These are phyloP conservation scores for Aureobasidium sp. DNA, from an alignment of 2,329 filamentous ascomycete species.

Conservation along the genomic window DNA sequence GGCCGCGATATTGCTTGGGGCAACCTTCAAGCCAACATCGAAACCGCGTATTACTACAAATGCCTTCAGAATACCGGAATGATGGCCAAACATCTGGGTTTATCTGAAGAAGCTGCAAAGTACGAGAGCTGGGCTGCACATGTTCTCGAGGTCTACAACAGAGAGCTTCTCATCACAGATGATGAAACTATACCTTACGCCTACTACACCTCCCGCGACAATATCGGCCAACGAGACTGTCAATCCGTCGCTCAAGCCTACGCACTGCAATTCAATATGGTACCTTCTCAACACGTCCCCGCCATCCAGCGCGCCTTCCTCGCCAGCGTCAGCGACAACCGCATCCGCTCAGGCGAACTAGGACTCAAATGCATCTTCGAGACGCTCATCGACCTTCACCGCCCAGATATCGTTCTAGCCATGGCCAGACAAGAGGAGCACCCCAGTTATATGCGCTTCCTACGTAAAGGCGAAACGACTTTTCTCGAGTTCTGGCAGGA, in stretches of 20 bases:
- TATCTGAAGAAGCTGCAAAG: slow-evolving; percentile 19
- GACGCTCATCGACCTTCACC: slow-evolving; percentile 32
- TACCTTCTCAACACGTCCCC: slow-evolving; percentile 20
- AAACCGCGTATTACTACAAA: slow-evolving; percentile 37
- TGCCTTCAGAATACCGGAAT: slow-evolving; percentile 30
- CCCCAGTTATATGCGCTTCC: slow-evolving; percentile 41
- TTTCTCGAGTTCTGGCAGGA: slow-evolving; percentile 39
- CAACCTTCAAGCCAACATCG: slow-evolving; percentile 38
- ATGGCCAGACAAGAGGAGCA: slow-evolving; percentile 42
- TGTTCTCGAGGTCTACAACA: slow-evolving; percentile 28
- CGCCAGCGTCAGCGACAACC: slow-evolving; percentile 21
- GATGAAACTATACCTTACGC: slow-evolving; percentile 26
- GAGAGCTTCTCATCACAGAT: slow-evolving; percentile 27
- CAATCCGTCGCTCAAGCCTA: slow-evolving; percentile 34
- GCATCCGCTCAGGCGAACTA: slow-evolving; percentile 35
- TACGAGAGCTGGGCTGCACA: slow-evolving; percentile 24
- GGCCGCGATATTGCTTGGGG: slow-evolving; percentile 36
- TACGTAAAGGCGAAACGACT: slow-evolving; percentile 37
- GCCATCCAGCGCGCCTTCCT: slow-evolving; percentile 26
- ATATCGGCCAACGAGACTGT: slow-evolving; percentile 25
- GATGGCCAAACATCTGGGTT: slow-evolving; percentile 29
- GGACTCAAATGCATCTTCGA: slow-evolving; percentile 36
- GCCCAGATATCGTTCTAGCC: slow-evolving; percentile 33
- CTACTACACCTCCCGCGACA: slow-evolving; percentile 33
- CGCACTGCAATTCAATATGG: slow-evolving; percentile 29